Conservation (phyloP, 441 rosid genomes). For the Gossypium laxum region DNA sequence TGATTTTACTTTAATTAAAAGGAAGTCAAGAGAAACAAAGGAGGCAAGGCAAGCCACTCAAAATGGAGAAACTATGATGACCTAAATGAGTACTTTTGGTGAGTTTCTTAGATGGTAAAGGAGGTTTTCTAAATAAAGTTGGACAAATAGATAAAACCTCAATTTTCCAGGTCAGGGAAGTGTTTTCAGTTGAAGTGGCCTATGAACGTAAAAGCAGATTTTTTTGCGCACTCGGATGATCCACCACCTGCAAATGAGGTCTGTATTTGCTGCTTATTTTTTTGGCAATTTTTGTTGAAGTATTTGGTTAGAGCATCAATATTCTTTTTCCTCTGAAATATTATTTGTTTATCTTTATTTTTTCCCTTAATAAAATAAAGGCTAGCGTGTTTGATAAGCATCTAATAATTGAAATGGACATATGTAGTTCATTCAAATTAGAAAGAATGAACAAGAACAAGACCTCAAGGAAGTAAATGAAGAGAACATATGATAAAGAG, state of each 20-base stretch:
- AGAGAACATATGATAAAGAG: not conserved
- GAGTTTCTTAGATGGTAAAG: constrained; percentile 20
- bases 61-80: constrained; percentile 99
- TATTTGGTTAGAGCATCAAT: not conserved
- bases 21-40: constrained; percentile 76
- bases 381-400: not conserved
- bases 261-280: constrained; percentile 6
- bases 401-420: not conserved
- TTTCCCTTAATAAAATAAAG: not conserved
- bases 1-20: constrained; percentile 30
- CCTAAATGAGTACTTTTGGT: constrained; percentile 95
- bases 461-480: not conserved
- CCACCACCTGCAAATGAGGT: constrained; percentile 32
- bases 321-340: not conserved
- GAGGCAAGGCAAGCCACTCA: constrained; percentile 85
- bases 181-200: constrained; percentile 81
- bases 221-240: constrained; percentile 60
- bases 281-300: not conserved
- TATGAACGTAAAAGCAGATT: constrained; percentile 47
- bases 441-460: not conserved
- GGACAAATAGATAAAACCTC: constrained; percentile 11
- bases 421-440: not conserved
- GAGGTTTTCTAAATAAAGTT: not conserved
- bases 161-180: constrained; percentile 54
- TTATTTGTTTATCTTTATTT: not conserved